Evolutionary conservation across 352 stramenopile species (phyloP).

Genomic region (Blastocystis sp.): DNA sequence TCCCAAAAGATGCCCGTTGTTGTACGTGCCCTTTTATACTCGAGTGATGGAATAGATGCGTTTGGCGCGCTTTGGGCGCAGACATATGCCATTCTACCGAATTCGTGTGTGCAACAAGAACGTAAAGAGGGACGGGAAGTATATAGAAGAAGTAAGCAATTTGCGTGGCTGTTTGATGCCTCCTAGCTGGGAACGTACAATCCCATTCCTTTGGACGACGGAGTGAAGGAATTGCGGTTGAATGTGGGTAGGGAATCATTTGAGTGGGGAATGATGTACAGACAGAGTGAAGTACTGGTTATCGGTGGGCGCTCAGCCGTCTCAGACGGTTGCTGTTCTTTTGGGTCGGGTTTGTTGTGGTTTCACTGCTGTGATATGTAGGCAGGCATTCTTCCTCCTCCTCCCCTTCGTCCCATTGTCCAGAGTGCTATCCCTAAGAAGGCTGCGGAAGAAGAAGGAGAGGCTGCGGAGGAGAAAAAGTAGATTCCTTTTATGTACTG

Average conservation of each 20-base stretch:
- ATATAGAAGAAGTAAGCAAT: conserved; percentile 19
- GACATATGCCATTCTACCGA: conserved; percentile 55
- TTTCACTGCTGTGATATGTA: background rate
- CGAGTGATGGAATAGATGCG: background rate
- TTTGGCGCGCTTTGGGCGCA: conserved; percentile 13
- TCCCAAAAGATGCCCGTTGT: conserved; percentile 33
- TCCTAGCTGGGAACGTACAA: conserved; percentile 42
- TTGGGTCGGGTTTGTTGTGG: conserved; percentile 4
- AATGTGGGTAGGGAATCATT: conserved; percentile 11
- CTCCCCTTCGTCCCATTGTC: conserved; percentile 8
- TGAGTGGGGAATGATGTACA: background rate
- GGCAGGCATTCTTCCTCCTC: conserved; percentile 48
- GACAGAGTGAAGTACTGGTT: conserved; percentile 48
- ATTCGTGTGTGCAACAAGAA: conserved; percentile 56
- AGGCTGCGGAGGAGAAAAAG: background rate
- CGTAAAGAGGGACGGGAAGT: conserved; percentile 18
- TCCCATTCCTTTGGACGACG: conserved; percentile 51
- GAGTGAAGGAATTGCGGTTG: conserved; percentile 38
- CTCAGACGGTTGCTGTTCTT: conserved; percentile 42
- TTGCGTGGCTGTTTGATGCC: background rate
- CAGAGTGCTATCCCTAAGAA: background rate
- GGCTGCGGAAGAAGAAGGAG: conserved; percentile 4
- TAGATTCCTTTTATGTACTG: background rate
- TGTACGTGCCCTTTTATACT: background rate
- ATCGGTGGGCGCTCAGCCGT: conserved; percentile 33